phyloP scores from a whole-genome alignment of 2,329 filamentous ascomycete genomes.

The Fusarium nurragi region DNA sequence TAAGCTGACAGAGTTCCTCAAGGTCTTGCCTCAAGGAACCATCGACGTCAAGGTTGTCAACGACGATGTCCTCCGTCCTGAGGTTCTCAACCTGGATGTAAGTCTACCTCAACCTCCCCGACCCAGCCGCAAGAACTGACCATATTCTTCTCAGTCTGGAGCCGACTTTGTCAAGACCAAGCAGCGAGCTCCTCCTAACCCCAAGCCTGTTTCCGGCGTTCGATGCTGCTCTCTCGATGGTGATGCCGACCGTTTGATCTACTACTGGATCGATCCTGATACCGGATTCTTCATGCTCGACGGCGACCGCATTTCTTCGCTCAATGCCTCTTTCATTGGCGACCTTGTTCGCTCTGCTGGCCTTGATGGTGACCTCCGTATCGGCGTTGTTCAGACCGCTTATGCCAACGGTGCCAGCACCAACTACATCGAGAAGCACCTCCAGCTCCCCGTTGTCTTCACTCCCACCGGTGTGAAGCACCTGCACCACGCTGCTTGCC shows the following conservation, averaged over 20 bases:
- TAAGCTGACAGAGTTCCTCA: constrained; percentile 86
- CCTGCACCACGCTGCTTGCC: constrained; percentile 93
- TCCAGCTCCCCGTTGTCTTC: constrained; percentile 90
- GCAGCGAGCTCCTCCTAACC: constrained; percentile 86
- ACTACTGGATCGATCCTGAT: constrained; percentile 88
- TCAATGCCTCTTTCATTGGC: constrained; percentile 91
- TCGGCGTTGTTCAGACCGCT: constrained; percentile 95
- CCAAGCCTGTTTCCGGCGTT: constrained; percentile 77
- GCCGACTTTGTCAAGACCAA: constrained; percentile 98
- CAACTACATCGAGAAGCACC: constrained; percentile 86
- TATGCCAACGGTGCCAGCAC: constrained; percentile 98
- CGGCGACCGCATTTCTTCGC: constrained; percentile 94
- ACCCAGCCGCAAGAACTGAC: constrained; percentile 12
- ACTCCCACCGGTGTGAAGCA: constrained; percentile 97
- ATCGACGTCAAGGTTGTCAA: constrained; percentile 91
- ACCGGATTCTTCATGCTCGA: constrained; percentile 91
- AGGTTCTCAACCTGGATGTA: constrained; percentile 88
- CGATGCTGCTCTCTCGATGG: constrained; percentile 93
- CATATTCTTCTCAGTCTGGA: constrained; percentile 70
- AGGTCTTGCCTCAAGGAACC: constrained; percentile 76
- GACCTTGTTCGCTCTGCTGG: constrained; percentile 85
- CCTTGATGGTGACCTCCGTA: constrained; percentile 81
- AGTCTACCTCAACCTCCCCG: constrained; percentile 43
- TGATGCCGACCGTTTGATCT: constrained; percentile 94
- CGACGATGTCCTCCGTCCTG: constrained; percentile 90